A percentile compares a stretch with the other conserved stretches of the same genome.
Evolutionary conservation across 1,284 basidiomycete genomes (phyloP).

Genomic region (Trichosporon inkin): DNA sequence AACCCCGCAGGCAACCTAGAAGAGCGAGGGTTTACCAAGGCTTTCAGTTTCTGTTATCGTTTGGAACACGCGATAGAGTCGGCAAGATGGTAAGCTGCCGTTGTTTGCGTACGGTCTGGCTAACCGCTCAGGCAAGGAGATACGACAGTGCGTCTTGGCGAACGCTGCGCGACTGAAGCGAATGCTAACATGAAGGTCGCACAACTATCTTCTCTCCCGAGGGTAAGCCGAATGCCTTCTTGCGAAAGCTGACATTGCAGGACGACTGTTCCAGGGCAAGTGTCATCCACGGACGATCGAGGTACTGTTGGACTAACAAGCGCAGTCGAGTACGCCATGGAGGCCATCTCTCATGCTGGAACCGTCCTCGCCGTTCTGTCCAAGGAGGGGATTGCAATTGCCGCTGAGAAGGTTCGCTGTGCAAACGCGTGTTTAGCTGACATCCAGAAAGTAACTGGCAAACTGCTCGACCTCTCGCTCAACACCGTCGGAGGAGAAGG

Average conservation of each 20-base stretch:
- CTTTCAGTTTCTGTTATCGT: not conserved
- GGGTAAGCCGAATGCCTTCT: slow-evolving; percentile 57
- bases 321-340: slow-evolving; percentile 97
- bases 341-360: slow-evolving; percentile 94
- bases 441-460: slow-evolving; percentile 82
- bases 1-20: not conserved
- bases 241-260: slow-evolving; percentile 52
- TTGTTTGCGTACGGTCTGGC: not conserved
- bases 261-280: slow-evolving; percentile 73
- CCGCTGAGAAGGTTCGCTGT: slow-evolving; percentile 72
- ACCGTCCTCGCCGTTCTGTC: slow-evolving; percentile 93
- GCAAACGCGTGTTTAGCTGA: not conserved
- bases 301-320: slow-evolving; percentile 12
- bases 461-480: slow-evolving; percentile 82
- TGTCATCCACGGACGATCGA: slow-evolving; percentile 49
- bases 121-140: slow-evolving; percentile 65
- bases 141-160: slow-evolving; percentile 69
- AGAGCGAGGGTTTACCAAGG: not conserved
- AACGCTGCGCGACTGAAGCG: not conserved
- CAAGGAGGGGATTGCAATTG: slow-evolving; percentile 93
- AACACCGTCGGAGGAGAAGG: slow-evolving; percentile 79
- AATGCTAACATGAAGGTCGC: slow-evolving; percentile 46
- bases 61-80: not conserved
- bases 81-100: slow-evolving; percentile 31
- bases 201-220: slow-evolving; percentile 96